Base-by-base conservation (phyloP, 1,284 basidiomycete genomes). In the Sutorius eximius region DNA sequence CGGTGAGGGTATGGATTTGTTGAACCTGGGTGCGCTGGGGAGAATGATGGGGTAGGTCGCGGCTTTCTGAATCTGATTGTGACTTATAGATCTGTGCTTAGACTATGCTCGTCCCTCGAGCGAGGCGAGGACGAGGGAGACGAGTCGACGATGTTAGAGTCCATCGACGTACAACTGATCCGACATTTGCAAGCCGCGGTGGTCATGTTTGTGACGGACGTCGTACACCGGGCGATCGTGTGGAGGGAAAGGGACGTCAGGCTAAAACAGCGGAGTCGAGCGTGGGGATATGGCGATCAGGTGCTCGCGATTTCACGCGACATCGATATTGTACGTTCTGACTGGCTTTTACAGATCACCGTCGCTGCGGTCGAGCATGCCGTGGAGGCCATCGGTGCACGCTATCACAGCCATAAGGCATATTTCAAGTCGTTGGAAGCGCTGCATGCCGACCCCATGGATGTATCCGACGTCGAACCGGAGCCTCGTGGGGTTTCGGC, bases 231-330 rank as follows among this genome's bases (percentile, higher is more conserved):
- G 18, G 72, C 78, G 13, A 76, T 87, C 43, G 71, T 79, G 8
- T 71, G 77, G 36, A 77, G 78, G 44, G 85, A 87, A 60, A 78
- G 83, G 56, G 85, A 86, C 57, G 67, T 73, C 47, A 68, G 70
- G 30, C 64, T 83, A 59, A 87, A 86, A 68, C 70, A 73, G 37
- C 77, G 77, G 32, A 80, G 78, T 38, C 86, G 81, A 61, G 82
- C 76, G 4, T 89, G 86, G 84, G 44, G 56, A 49, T 55, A 55
- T 0, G 53, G 65, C 7, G 58, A 68, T 32, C 65, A 66, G 52
- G 66, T 68, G 66, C 51, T 18, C n/a, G 22, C 7, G 8, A 38
- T 42, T 40, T 22, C 20, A 15, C 45, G 3, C 7, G 9, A 48
- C 8, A 34, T 13, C 13, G 16, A 16, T 2, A n/a, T 18, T 30